Percentiles rank a stretch among this genome's conserved stretches.
Conservation (phyloP, 345 rosid species). For the Physaria fendleri region DNA sequence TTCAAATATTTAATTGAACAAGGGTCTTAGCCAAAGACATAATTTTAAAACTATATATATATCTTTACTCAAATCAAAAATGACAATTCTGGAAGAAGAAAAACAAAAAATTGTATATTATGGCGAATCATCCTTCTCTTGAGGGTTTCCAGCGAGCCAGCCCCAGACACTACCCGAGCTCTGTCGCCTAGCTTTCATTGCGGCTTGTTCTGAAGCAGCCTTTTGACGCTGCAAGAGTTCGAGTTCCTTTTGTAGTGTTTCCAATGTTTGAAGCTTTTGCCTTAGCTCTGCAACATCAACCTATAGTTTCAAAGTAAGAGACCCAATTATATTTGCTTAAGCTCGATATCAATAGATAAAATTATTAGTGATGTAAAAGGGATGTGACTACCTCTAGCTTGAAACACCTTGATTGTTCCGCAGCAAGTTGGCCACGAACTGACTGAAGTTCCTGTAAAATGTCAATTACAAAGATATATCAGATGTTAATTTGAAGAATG, state of each 20-base stretch:
- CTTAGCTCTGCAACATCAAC: slow-evolving; percentile 87
- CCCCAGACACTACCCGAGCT: slow-evolving; percentile 89
- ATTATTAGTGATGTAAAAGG: too few relatives aligned
- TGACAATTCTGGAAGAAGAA: too few relatives aligned
- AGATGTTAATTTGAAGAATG: background rate
- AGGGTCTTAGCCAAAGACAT: too few relatives aligned
- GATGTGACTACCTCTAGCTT: slow-evolving; percentile 98
- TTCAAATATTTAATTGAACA: too few relatives aligned
- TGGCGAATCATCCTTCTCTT: slow-evolving; percentile 1
- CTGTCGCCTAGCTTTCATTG: slow-evolving; percentile 46
- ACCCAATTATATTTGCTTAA: too few relatives aligned
- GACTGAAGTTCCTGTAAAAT: slow-evolving; percentile 97
- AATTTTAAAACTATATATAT: too few relatives aligned
- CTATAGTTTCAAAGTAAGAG: too few relatives aligned
- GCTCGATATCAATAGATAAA: too few relatives aligned
- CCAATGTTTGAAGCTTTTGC: slow-evolving; percentile 83
- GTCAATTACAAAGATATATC: too few relatives aligned
- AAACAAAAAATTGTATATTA: too few relatives aligned
- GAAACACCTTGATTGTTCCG: slow-evolving; percentile 90
- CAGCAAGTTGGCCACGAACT: slow-evolving; percentile 75
- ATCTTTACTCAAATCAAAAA: too few relatives aligned
- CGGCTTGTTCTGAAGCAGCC: slow-evolving; percentile 89
- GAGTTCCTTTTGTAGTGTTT: slow-evolving; percentile 70
- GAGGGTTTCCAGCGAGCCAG: slow-evolving; percentile 82
- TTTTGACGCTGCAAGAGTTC: slow-evolving; percentile 82